A percentile compares a stretch with the other conserved stretches of the same genome.
Evolutionary conservation across 441 rosid species (phyloP).

Genomic region (Adansonia grandidieri): DNA sequence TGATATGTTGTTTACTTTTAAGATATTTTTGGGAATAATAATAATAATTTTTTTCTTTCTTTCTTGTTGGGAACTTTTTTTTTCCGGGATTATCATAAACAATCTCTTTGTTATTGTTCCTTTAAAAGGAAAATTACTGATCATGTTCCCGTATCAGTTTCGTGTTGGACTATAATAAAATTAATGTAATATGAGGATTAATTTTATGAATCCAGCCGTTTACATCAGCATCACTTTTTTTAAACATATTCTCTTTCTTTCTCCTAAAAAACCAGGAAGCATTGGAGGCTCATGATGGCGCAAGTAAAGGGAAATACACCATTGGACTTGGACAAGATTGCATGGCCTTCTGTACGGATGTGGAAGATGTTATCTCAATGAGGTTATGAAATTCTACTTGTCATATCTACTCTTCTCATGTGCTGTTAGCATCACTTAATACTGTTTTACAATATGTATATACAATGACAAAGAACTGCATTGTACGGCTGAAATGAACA

Average conservation of each 20-base stretch:
- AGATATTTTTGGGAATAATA: neutral
- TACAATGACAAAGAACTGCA: neutral
- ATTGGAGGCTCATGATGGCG: slow-evolving; percentile 90
- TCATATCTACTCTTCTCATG: neutral
- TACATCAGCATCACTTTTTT: neutral
- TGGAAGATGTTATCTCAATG: slow-evolving; percentile 99
- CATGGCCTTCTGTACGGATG: slow-evolving; percentile 94
- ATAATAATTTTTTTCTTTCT: neutral
- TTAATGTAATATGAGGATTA: neutral
- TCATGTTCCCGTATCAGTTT: neutral
- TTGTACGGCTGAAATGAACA: slow-evolving; percentile 8
- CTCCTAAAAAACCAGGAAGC: slow-evolving; percentile 62
- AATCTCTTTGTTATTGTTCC: neutral
- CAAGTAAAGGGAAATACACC: slow-evolving; percentile 95
- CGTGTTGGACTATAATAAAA: slow-evolving; percentile 3
- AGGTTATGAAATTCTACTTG: slow-evolving; percentile 48
- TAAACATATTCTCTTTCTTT: neutral
- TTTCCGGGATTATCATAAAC: neutral
- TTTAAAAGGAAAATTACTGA: neutral
- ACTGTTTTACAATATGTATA: neutral
- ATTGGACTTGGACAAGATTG: slow-evolving; percentile 99
- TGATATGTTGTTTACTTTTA: neutral
- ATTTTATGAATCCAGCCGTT: neutral
- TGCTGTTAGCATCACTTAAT: slow-evolving; percentile 7
- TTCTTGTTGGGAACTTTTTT: neutral